These are phyloP conservation scores for Penicillium diatomitis DNA, from an alignment of 495 filamentous ascomycete genomes.

Conservation along the genomic window DNA sequence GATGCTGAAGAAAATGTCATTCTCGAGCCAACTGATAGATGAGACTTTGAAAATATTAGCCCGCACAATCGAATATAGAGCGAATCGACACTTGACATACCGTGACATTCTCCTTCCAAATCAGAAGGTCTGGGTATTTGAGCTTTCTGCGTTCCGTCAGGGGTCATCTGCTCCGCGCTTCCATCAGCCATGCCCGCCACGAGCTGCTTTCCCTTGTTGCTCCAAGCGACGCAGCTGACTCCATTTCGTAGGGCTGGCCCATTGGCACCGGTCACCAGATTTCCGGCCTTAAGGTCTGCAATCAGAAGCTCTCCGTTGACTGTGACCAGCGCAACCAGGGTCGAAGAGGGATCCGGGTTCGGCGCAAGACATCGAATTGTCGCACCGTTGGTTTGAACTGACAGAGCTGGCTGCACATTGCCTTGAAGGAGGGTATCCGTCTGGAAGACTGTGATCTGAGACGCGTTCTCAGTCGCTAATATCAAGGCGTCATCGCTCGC, in stretches of 20 bases:
- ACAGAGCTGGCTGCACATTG: slow-evolving; percentile 56
- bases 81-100: slow-evolving; percentile 31
- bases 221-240: slow-evolving; percentile 87
- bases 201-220: slow-evolving; percentile 83
- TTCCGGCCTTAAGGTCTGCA: slow-evolving; percentile 64
- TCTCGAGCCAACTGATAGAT: slow-evolving; percentile 83
- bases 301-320: slow-evolving; percentile 71
- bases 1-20: slow-evolving; percentile 70
- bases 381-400: slow-evolving; percentile 67
- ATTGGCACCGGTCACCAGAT: slow-evolving; percentile 48
- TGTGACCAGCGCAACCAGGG: slow-evolving; percentile 69
- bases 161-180: slow-evolving; percentile 72
- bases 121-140: slow-evolving; percentile 69
- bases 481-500: slow-evolving; percentile 76
- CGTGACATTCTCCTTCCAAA: slow-evolving; percentile 56
- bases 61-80: background rate
- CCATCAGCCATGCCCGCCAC: slow-evolving; percentile 82
- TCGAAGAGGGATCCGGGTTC: slow-evolving; percentile 59
- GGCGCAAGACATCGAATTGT: slow-evolving; percentile 66
- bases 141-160: slow-evolving; percentile 63
- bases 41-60: slow-evolving; percentile 50
- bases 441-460: slow-evolving; percentile 76
- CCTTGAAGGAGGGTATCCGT: slow-evolving; percentile 55
- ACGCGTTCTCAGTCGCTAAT: slow-evolving; percentile 70
- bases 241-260: slow-evolving; percentile 60